Evolutionary conservation across 2,329 filamentous ascomycete genomes (phyloP), one percentile per base, ranked within the genome.

Genomic region (Phoma sp.): DNA sequence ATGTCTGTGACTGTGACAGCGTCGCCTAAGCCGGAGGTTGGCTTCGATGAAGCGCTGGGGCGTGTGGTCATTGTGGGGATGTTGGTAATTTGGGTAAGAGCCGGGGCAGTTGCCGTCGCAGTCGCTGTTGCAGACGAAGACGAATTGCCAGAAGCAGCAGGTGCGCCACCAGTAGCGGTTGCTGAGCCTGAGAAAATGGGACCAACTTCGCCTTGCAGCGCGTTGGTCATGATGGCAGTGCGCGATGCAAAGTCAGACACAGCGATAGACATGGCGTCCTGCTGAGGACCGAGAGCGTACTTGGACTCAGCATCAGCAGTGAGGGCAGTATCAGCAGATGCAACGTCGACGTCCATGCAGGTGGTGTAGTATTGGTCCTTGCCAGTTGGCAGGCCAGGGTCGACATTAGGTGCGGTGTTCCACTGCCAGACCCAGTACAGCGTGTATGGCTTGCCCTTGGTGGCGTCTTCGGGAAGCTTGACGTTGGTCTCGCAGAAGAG

Each of bases 401-500:
- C 59, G 72, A 74, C 35, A 19, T 47, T 68, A 8, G 72, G 55
- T 7, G 57, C 54, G 6, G 66, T 66, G 78, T 76, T 70, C 91
- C 92, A 99, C 75, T 96, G 89, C 95, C 95, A 98, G 40, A 97
- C 88, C 94, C 94, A 98, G 81, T 96, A 96, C 46, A 96, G 77
- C 3, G 92, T 94, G 73, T 93, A 91, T 25, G 83, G 82, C 27
- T 87, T 84, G 39, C 86, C 86, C 9, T 80, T 74, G n/a, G 82
- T 75, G 41, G 86, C 79, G 64, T 89, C 84, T 5, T 80, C 70
- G 0, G 95, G 95, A 13, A 99, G 79, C 68, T 87, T 82, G 43
- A 97, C 79, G 69, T 95, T 88, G 32, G 88, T 88, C 75, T 97
- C 93, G 77, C 95, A 98, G 79, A 83, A 88, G 45, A 93, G 80